Base-by-base conservation (phyloP, 2,329 filamentous ascomycete species). In the Pseudogymnoascus sp. region DNA sequence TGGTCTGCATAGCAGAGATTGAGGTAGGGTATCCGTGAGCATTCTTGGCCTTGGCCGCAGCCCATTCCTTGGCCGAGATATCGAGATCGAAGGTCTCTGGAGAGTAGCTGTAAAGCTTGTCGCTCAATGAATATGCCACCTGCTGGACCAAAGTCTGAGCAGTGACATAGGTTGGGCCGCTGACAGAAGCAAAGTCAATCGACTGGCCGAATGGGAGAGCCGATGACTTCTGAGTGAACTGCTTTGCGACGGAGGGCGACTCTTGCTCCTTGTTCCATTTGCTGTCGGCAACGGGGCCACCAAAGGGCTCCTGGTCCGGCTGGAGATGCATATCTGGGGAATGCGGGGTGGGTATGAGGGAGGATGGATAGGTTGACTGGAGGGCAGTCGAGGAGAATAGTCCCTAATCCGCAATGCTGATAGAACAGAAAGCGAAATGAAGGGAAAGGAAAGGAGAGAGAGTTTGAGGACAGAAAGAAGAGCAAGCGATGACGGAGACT, bases 31-130 rank as follows among this genome's bases (percentile, higher is more conserved):
- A 89, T 70, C 91, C 91, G 78, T 93, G 87, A 67, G 88, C 86
- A 79, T 99, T 99, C 74, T 82, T 80, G 73, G 91, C 87, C 66
- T 84, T 80, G 67, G 84, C 78, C 28, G 78, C 76, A 60, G 85
- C 82, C 95, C 95, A 99, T 69, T 85, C 78, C 76, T 88, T 89
- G 62, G 90, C 87, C 57, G 93, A 91, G 66, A 87, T 77, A 75
- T 97, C 93, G 68, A 99, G 83, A 74, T 96, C 90, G 73, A 97
- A 97, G 13, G 91, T 90, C 72, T 96, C 90, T 28, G 93, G 91
- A 2, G 93, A 97, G 81, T 96, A 97, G 64, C 93, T 90, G 80
- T 96, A 99, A 78, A 97, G 87, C 82, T 96, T 96, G 81, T 97
- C 93, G 64, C 93, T 97, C 66, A 99, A 83, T 67, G 90, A 85